These are phyloP conservation scores for Clohesyomyces aquaticus DNA, from an alignment of 495 filamentous ascomycete genomes.

Conservation along the genomic window DNA sequence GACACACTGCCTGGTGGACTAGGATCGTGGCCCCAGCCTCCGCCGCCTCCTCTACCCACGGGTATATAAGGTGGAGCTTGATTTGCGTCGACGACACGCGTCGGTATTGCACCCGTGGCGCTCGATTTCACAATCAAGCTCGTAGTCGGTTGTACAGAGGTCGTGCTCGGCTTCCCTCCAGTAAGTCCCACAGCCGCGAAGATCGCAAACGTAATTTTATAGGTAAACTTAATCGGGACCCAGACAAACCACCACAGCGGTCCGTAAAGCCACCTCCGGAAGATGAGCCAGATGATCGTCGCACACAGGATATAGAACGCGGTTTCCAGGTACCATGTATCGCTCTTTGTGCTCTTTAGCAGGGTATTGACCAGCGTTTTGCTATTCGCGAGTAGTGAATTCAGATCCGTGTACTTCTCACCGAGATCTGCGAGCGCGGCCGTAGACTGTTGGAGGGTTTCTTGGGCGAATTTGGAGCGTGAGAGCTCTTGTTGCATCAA, in stretches of 20 bases:
- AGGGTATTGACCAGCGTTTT: slow-evolving; percentile 77
- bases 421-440: slow-evolving; percentile 78
- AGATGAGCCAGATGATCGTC: slow-evolving; percentile 84
- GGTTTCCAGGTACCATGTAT: slow-evolving; percentile 94
- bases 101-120: slow-evolving; percentile 46
- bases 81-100: slow-evolving; percentile 36
- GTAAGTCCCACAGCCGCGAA: slow-evolving; percentile 12
- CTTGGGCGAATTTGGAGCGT: slow-evolving; percentile 82
- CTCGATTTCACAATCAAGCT: slow-evolving; percentile 49
- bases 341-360: slow-evolving; percentile 84
- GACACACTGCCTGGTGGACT: slow-evolving; percentile 53
- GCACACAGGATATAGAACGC: slow-evolving; percentile 77
- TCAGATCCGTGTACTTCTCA: slow-evolving; percentile 76
- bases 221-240: slow-evolving; percentile 67
- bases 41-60: slow-evolving; percentile 43
- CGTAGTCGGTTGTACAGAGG: slow-evolving; percentile 11
- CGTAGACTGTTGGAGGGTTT: slow-evolving; percentile 80
- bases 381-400: slow-evolving; percentile 71
- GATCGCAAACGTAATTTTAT: slow-evolving; percentile 18
- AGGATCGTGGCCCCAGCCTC: slow-evolving; percentile 43
- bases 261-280: slow-evolving; percentile 81
- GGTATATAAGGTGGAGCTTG: slow-evolving; percentile 42
- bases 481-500: slow-evolving; percentile 81
- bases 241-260: slow-evolving; percentile 88
- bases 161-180: slow-evolving; percentile 15